Evolutionary conservation across 164 flowering plant genomes (phyloP), one percentile per base, ranked within the genome.

Genomic region (Cinnamomum micranthum): DNA sequence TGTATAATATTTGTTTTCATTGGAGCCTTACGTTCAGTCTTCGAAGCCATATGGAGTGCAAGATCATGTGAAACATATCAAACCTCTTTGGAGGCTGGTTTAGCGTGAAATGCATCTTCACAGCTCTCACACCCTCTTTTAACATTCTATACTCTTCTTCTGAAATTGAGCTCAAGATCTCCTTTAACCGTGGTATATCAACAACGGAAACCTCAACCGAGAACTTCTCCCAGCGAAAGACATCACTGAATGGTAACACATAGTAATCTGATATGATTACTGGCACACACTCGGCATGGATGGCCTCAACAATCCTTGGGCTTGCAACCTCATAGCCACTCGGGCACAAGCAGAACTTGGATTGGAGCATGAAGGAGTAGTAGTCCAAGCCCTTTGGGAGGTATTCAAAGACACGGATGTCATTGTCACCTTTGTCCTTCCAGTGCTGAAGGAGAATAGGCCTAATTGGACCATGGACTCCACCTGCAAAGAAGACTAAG

Each of bases 1-100:
- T 35, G 41, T 35, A 20, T 59, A 22, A 17, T 59, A 2, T 3
- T 59, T 59, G 63, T 22, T 17, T 17, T 59, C 63, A 55, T 14
- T 17, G 23, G 63, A 17, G 77, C 72, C 68, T 77, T 19, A 86
- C 0, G 74, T 92, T 89, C 6, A 92, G 22, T 75, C 95, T 85
- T 75, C 97, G 81, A 24, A 92, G 94, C 97, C 97, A 92, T 4
- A 92, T 73, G 28, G 97, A 92, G 76, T 91, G 95, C 68, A 92
- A 59, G 1, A 90, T 79, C 95, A 90, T 91, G 80, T 93, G 92
- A 74, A 89, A 89, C 69, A 79, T 85, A 77, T 93, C 95, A 68
- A 87, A 89, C 70, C 87, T 82, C 81, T 84, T 73, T 4, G 89
- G 78, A 0, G 93, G 97, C 58, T 78, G 75, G 77, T 93, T 90